phyloP scores from a whole-genome alignment of 2,329 filamentous ascomycete species.

The Aureobasidium sp. region DNA sequence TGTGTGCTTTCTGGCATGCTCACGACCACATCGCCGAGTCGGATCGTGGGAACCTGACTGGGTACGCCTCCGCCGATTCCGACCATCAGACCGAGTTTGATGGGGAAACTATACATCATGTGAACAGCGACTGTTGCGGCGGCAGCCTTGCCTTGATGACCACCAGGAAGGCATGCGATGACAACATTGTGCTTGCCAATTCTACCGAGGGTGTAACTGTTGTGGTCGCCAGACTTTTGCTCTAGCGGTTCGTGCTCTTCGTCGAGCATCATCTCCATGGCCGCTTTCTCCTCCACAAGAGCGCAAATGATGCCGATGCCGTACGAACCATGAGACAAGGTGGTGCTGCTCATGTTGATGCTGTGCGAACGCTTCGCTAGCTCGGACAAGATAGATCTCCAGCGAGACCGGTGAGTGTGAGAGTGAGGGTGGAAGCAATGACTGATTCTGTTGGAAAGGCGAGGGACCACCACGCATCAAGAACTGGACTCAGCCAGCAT shows the following conservation, averaged over 20 bases:
- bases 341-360: background rate
- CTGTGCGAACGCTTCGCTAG: background rate
- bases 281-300: constrained; percentile 17
- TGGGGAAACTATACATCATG: constrained; percentile 13
- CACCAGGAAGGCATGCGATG: constrained; percentile 20
- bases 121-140: constrained; percentile 18
- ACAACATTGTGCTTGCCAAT: constrained; percentile 27
- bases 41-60: constrained; percentile 14
- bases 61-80: constrained; percentile 21
- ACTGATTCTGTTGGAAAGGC: background rate
- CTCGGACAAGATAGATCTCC: background rate
- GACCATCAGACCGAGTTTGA: constrained; percentile 18
- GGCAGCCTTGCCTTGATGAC: constrained; percentile 16
- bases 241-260: background rate
- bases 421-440: background rate
- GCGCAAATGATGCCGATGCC: constrained; percentile 20
- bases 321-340: background rate
- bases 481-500: background rate
- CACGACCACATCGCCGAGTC: constrained; percentile 22
- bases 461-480: background rate
- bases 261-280: constrained; percentile 12
- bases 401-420: too few species aligned
- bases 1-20: constrained; percentile 15
- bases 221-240: constrained; percentile 14
- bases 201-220: constrained; percentile 23